Evolutionary conservation across 1,284 basidiomycete species (phyloP).

Genomic region (Singerocomus rubriflavus): DNA sequence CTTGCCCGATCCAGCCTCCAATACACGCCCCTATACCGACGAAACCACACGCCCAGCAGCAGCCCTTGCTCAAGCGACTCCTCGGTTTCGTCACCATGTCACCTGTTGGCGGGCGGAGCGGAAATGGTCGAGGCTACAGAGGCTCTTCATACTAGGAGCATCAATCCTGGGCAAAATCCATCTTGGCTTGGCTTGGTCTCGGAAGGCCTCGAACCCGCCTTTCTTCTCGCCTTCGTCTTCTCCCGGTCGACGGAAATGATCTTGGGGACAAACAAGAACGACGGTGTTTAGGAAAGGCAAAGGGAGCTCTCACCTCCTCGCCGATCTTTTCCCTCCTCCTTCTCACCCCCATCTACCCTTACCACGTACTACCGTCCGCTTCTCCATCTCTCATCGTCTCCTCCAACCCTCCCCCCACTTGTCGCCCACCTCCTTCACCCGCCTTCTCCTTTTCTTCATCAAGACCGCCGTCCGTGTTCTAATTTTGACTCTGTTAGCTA

Average conservation of each 20-base stretch:
- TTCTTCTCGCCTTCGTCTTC: background rate
- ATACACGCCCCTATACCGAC: constrained; percentile 32
- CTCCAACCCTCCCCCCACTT: constrained; percentile 1
- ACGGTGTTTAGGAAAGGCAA: constrained; percentile 5
- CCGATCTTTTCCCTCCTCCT: constrained; percentile 15
- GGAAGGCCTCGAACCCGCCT: background rate
- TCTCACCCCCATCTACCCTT: too few species aligned
- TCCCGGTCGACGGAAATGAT: background rate
- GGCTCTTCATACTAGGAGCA: constrained; percentile 25
- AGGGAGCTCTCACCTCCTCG: background rate
- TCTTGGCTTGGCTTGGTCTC: background rate
- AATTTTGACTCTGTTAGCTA: constrained; percentile 19
- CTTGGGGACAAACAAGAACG: constrained; percentile 11
- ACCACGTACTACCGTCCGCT: too few species aligned
- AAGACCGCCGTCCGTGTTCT: constrained; percentile 2
- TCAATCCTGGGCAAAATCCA: background rate
- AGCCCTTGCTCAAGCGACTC: constrained; percentile 32
- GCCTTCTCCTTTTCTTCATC: constrained; percentile 5
- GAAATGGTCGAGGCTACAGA: constrained; percentile 26
- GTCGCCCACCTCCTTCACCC: constrained; percentile 11
- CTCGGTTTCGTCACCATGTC: constrained; percentile 29
- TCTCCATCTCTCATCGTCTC: background rate
- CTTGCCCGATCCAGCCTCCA: constrained; percentile 13
- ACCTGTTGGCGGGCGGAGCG: constrained; percentile 28
- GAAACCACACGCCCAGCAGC: constrained; percentile 29